Evolutionary conservation across 768 basidiomycete genomes (phyloP).

Genomic region (Termitomyces sp.): DNA sequence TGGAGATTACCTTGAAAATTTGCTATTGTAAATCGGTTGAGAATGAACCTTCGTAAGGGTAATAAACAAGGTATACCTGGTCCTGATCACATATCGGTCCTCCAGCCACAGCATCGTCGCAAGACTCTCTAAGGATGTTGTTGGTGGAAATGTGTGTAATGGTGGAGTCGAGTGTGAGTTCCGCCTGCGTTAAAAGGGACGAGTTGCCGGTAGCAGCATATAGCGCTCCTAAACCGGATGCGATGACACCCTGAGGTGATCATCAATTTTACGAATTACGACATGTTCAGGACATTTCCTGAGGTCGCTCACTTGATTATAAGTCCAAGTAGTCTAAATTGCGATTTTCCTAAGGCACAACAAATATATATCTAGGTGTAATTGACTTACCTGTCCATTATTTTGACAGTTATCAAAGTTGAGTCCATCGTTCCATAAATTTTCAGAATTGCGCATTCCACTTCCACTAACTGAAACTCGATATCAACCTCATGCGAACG

Average conservation of each 20-base stretch:
- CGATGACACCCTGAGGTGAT: conserved; percentile 42
- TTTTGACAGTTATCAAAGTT: conserved; percentile 30
- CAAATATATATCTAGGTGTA: not conserved
- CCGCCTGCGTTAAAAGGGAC: conserved; percentile 38
- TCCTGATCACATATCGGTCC: conserved; percentile 38
- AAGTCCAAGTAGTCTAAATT: conserved; percentile 49
- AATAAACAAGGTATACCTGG: conserved; percentile 24
- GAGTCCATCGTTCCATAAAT: conserved; percentile 42
- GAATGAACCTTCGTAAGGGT: not conserved
- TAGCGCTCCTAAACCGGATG: conserved; percentile 45
- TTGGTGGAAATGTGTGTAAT: conserved; percentile 32
- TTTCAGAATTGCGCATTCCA: conserved; percentile 40
- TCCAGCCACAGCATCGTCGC: conserved; percentile 38
- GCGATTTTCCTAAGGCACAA: not conserved
- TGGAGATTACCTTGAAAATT: conserved; percentile 36
- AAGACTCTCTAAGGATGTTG: conserved; percentile 44
- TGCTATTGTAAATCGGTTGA: conserved; percentile 20
- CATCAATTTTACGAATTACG: not conserved
- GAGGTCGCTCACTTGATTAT: conserved; percentile 41
- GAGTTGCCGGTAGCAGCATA: conserved; percentile 32
- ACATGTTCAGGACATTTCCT: not conserved
- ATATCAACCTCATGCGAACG: not conserved
- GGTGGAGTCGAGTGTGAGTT: conserved; percentile 49
- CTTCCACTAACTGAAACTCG: conserved; percentile 28
- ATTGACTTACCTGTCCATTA: conserved; percentile 33